Evolutionary conservation across 179 eudicot species (phyloP).

Genomic region (Beta lomatogona): DNA sequence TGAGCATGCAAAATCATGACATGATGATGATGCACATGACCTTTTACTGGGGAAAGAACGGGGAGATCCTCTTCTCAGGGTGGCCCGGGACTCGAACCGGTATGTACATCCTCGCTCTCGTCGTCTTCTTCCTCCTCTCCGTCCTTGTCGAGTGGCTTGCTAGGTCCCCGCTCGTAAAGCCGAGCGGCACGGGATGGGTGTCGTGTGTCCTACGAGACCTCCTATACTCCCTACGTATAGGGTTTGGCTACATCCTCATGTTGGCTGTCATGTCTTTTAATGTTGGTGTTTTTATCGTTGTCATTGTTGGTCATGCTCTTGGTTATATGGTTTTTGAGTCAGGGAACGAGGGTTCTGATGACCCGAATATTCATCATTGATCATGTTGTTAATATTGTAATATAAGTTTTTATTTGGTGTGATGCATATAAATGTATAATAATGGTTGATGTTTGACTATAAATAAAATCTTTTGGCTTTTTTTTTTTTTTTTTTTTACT

Average conservation of each 20-base stretch:
- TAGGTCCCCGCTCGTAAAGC: conserved; percentile 26
- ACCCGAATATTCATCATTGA: conserved; percentile 19
- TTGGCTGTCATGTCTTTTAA: conserved; percentile 63
- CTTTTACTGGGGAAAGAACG: conserved; percentile 54
- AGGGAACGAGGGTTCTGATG: neutral
- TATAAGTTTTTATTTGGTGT: too few species aligned
- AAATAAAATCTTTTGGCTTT: too few species aligned
- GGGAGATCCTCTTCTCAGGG: conserved; percentile 38
- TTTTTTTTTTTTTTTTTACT: too few species aligned
- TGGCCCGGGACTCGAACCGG: conserved; percentile 47
- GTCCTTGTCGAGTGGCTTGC: conserved; percentile 55
- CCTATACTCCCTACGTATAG: conserved; percentile 46
- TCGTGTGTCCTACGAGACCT: conserved; percentile 35
- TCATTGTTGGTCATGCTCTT: conserved; percentile 47
- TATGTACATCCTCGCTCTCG: conserved; percentile 38
- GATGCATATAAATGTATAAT: too few species aligned
- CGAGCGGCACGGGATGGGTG: neutral
- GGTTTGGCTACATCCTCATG: conserved; percentile 58
- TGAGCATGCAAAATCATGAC: conserved; percentile 25
- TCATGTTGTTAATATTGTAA: neutral
- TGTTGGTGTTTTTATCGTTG: conserved; percentile 46
- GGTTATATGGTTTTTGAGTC: conserved; percentile 37
- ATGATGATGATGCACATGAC: conserved; percentile 55
- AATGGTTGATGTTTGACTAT: too few species aligned
- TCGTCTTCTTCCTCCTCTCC: conserved; percentile 36